Evolutionary conservation across 2,329 filamentous ascomycete species (phyloP), one percentile per base, ranked within the genome.

Genomic region (Mycocentrospora acerina): DNA sequence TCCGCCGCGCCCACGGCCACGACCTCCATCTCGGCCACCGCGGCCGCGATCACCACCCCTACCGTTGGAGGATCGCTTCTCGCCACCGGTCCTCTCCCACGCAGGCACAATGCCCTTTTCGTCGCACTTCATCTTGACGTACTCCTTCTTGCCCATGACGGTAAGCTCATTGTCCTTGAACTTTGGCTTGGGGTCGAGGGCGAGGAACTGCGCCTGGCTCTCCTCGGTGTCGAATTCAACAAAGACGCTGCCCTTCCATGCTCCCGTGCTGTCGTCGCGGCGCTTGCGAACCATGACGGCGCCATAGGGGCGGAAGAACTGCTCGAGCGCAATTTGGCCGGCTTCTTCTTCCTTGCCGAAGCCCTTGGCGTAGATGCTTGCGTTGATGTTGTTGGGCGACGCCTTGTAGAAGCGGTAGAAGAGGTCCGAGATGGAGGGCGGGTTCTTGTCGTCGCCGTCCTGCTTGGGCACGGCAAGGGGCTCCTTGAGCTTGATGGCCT

Each of bases 221-320:
- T 94, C 88, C 60, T 90, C 85, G 33, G 81, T 80, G 46, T 81
- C 78, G 68, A 97, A 98, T 69, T 96, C 91, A 51, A 95, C 88
- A 64, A 96, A 97, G 42, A 95, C 88, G 53, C 89, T 95, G 55
- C 91, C 90, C 79, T 98, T 98, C 83, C 97, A 98, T 35, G 78
- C 72, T 59, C 82, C 83, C 5, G 19, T 22, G 7, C 53, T 42
- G 32, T 79, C 71, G 44, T 83, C 74, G 32, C 93, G 89, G 54
- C 94, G 88, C 48, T 98, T 85, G 62, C 91, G 90, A 46, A 98
- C 84, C 31, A 84, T 81, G 57, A 88, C 80, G 22, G 86, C 78
- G 31, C 90, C 91, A 65, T 83, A 90, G 42, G 84, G 79, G 39
- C 83, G 77, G 67, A 97, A 95, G 75, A 95, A 96, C 45, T 83